phyloP scores from a whole-genome alignment of 108 stramenopile genomes.

The Pseudonitzschia multiseries region DNA sequence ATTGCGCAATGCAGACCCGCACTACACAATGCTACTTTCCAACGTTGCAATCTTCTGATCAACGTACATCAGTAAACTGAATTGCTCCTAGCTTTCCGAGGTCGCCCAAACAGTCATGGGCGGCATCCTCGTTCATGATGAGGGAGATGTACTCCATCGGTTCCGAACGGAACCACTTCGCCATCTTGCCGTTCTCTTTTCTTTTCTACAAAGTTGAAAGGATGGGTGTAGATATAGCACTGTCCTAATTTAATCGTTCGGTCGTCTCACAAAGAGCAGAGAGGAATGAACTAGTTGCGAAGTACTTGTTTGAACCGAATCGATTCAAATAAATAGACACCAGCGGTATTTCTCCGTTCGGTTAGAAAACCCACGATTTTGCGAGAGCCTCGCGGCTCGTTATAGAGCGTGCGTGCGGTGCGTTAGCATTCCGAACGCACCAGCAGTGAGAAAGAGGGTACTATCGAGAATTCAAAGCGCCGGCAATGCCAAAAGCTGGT shows the following conservation, averaged over 20 bases:
- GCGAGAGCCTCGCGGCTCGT: too few species aligned
- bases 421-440: background rate
- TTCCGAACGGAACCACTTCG: slow-evolving; percentile 97
- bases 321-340: too few species aligned
- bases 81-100: slow-evolving; percentile 90
- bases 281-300: too few species aligned
- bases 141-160: slow-evolving; percentile 98
- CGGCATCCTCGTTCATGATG: slow-evolving; percentile 96
- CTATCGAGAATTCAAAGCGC: background rate
- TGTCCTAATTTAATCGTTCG: too few species aligned
- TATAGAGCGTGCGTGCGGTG: background rate
- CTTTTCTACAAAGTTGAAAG: background rate
- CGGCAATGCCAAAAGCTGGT: background rate
- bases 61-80: slow-evolving; percentile 94
- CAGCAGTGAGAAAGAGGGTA: background rate
- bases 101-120: slow-evolving; percentile 91
- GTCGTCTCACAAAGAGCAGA: background rate
- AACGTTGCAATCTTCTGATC: background rate
- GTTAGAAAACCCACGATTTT: too few species aligned
- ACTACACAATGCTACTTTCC: background rate
- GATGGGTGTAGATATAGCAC: background rate
- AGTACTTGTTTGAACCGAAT: too few species aligned
- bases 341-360: too few species aligned
- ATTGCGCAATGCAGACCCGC: too few species aligned
- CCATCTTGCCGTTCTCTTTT: slow-evolving; percentile 60